A percentile compares a stretch with the other conserved stretches of the same genome.
phyloP scores from a whole-genome alignment of 192 early-diverging fungal genomes.

The Coemansia sp. region DNA sequence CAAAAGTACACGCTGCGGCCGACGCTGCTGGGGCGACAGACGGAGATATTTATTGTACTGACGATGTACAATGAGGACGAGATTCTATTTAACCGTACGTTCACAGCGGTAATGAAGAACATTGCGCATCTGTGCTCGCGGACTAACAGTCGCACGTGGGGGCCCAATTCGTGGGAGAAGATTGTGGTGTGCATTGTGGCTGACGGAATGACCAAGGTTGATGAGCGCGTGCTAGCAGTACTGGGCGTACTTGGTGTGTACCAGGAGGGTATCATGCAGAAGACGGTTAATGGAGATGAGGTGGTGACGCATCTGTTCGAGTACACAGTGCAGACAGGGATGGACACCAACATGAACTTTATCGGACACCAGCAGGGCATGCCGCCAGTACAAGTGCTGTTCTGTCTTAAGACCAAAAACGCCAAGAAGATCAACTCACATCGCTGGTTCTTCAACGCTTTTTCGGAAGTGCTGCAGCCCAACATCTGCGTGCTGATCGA shows the following conservation, averaged over 20 bases:
- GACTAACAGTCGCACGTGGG: slow-evolving; percentile 76
- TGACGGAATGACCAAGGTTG: slow-evolving; percentile 82
- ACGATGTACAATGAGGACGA: slow-evolving; percentile 95
- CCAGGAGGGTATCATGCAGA: slow-evolving; percentile 69
- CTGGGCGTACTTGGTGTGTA: slow-evolving; percentile 79
- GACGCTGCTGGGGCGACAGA: slow-evolving; percentile 67
- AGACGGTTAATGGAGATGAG: slow-evolving; percentile 65
- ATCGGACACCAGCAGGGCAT: slow-evolving; percentile 65
- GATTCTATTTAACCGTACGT: slow-evolving; percentile 83
- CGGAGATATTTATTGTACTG: slow-evolving; percentile 89
- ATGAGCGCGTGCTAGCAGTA: slow-evolving; percentile 72
- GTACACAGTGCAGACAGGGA: slow-evolving; percentile 77
- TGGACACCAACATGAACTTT: slow-evolving; percentile 67
- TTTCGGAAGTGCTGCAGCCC: slow-evolving; percentile 76
- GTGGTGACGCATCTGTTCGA: slow-evolving; percentile 87
- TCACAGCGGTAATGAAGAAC: slow-evolving; percentile 86
- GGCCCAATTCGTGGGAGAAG: slow-evolving; percentile 85
- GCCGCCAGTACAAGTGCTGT: slow-evolving; percentile 85
- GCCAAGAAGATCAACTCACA: slow-evolving; percentile 93
- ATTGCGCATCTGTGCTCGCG: slow-evolving; percentile 84
- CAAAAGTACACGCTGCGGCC: slow-evolving; percentile 79
- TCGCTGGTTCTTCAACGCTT: slow-evolving; percentile 96
- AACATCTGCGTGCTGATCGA: slow-evolving; percentile 89
- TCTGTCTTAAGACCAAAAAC: slow-evolving; percentile 92
- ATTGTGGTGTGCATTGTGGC: slow-evolving; percentile 91